Base-by-base conservation (phyloP, 106 monocot species). In the Allium fistulosum region DNA sequence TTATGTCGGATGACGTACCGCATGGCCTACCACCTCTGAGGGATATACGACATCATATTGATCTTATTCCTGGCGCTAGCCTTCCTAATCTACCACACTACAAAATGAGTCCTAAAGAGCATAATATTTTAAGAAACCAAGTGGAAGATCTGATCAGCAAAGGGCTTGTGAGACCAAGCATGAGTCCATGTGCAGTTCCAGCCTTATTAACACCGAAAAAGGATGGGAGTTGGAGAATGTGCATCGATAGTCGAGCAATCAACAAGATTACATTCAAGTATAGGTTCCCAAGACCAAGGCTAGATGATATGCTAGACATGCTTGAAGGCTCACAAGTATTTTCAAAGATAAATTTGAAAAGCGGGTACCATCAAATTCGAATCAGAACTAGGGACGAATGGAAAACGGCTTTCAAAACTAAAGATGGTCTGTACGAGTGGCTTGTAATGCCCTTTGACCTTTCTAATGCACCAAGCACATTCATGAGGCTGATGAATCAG, bases 361-460 rank as follows among this genome's bases (percentile, higher is more conserved):
- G 51, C 16, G 22, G 51, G 50, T 66, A 66, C 10, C 49, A 51
- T 51, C 51, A 66, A 22, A 49, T 13, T 11, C 45, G 18, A 26
- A 61, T 71, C 2, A 59, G 22, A 49, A 46, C 48, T 9, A 10
- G 58, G 1, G 59, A 60, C 57, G 71, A 71, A 61, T 72, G 51
- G 62, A 72, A 72, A 37, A 72, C 26, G 7, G 22, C 62, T 8
- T 72, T 72, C 26, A 72, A 72, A 16, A 53, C 62, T 27, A 17
- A 10, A 10, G 61, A 17, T 37, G 61, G 50, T 17, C 27, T 62
- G 0, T 71, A 49, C 17, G 71, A 71, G 14, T 71, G 48, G 59
- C 1, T 71, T 47, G 48, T 60, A 1, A 71, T 71, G 71, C 71
- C 58, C 7, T 71, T 71, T 49, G 48, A 48, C 0, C 48, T 71